Base-by-base conservation (phyloP, 2,329 filamentous ascomycete genomes). In the Sphaerulina populicola region DNA sequence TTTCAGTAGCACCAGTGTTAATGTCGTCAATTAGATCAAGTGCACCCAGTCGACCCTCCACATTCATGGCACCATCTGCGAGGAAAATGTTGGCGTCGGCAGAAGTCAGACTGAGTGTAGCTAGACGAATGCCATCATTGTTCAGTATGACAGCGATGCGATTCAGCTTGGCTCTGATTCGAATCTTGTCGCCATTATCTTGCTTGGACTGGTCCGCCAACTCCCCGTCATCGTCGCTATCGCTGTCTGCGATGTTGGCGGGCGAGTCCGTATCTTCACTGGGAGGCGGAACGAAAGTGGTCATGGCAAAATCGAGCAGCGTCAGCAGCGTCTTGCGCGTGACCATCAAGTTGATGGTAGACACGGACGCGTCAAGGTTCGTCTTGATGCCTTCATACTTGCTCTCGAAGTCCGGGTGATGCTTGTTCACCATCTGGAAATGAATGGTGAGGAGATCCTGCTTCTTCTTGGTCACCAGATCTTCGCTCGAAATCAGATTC, bases 91-190 rank as follows among this genome's bases (percentile, higher is more conserved):
- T 87, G 31, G 96, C 85, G 65, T 96, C 87, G 2, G 90, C 93
- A 53, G 93, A 91, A 59, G 88, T 94, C 63, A 99, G 81, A 48
- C 89, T 93, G 14, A 98, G 71, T 0, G 93, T 98, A 27, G 93
- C 93, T 27, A 99, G 77, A 23, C 93, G 82, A 52, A 97, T 94
- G 0, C 93, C 93, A 66, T 99, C 94, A 58, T 98, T 97, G 67
- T 99, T 99, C 49, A 99, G 75, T 56, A 98, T 91, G 27, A 98
- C 77, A 2, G 88, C 82, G 57, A 99, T 95, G 72, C 86, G 90
- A 72, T 94, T 94, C 56, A 99, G 73, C 55, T 96, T 85, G 38
- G 94, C 84, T 69, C 94, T 94, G 68, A 99, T 91, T 21, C 89
- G 82, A 58, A 98, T 93, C 57, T 93, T 94, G 57, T 65, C 58